Evolutionary conservation across 2,329 filamentous ascomycete species (phyloP).

Genomic region (Alternaria triticimaculans): DNA sequence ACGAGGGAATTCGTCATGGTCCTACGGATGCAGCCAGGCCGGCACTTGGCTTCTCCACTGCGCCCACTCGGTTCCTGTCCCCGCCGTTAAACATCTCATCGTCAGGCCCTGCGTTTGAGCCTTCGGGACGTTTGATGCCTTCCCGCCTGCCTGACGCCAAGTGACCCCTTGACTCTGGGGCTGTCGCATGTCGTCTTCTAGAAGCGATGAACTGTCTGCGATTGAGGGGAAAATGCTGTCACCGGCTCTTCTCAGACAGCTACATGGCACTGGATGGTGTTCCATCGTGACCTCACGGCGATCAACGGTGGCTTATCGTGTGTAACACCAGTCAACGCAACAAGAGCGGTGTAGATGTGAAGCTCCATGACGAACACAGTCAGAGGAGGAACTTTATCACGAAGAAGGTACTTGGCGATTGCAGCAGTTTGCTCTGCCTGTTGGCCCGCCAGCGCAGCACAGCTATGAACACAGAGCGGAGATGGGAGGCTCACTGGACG

Average conservation of each 20-base stretch:
- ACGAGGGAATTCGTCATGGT: not conserved
- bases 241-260: not conserved
- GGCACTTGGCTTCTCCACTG: slow-evolving; percentile 15
- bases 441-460: slow-evolving; percentile 36
- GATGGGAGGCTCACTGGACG: slow-evolving; percentile 10
- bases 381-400: not conserved
- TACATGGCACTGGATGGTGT: slow-evolving; percentile 1
- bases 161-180: slow-evolving; percentile 28
- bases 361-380: slow-evolving; percentile 6
- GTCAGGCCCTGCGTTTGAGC: slow-evolving; percentile 29
- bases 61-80: slow-evolving; percentile 6
- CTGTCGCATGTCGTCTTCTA: slow-evolving; percentile 21
- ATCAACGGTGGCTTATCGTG: slow-evolving; percentile 16
- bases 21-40: slow-evolving; percentile 16
- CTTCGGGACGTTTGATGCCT: slow-evolving; percentile 33
- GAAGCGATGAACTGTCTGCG: slow-evolving; percentile 6
- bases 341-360: slow-evolving; percentile 33
- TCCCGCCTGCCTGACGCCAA: slow-evolving; percentile 35
- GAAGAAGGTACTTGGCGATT: not conserved
- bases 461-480: slow-evolving; percentile 22
- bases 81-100: slow-evolving; percentile 26
- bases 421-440: slow-evolving; percentile 17
- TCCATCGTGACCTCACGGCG: slow-evolving; percentile 3
- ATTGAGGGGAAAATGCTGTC: not conserved
- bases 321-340: slow-evolving; percentile 17